Percentiles rank a stretch among this genome's conserved stretches.
phyloP scores from a whole-genome alignment of 1,284 basidiomycete genomes.

The Cutaneotrichosporon cutaneum region DNA sequence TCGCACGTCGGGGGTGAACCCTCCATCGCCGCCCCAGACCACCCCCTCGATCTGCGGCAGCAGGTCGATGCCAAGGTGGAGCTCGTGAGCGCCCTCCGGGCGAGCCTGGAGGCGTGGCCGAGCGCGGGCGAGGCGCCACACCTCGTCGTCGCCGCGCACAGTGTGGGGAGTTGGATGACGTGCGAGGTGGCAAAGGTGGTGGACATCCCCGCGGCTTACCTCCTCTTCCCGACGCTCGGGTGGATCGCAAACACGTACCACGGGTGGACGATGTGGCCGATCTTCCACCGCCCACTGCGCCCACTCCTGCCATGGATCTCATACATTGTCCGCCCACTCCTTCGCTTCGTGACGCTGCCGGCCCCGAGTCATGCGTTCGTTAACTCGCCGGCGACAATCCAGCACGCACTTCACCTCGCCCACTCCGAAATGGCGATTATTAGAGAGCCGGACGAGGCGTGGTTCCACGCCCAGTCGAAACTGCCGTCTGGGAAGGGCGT shows the following conservation, averaged over 20 bases:
- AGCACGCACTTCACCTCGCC: conserved; percentile 42
- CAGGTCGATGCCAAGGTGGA: conserved; percentile 50
- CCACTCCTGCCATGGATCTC: conserved; percentile 30
- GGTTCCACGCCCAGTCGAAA: conserved; percentile 31
- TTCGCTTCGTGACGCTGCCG: conserved; percentile 35
- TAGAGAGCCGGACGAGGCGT: conserved; percentile 41
- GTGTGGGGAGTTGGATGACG: conserved; percentile 47
- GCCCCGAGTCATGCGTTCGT: conserved; percentile 41
- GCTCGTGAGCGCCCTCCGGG: conserved; percentile 32
- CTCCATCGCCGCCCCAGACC: conserved; percentile 20
- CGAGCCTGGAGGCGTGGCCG: conserved; percentile 35
- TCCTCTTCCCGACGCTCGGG: conserved; percentile 46
- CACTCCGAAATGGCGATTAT: conserved; percentile 49
- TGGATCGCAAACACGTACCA: conserved; percentile 48
- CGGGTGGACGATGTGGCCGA: conserved; percentile 47
- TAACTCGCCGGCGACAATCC: conserved; percentile 37
- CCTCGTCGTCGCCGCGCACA: conserved; percentile 48
- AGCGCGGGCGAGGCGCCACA: conserved; percentile 16
- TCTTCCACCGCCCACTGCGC: conserved; percentile 43
- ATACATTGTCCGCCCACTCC: conserved; percentile 30
- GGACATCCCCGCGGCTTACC: conserved; percentile 31
- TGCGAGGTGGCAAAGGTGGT: conserved; percentile 39
- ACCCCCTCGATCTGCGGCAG: conserved; percentile 36
- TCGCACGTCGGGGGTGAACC: conserved; percentile 51
- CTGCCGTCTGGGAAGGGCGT: conserved; percentile 18